Conservation (phyloP, 352 stramenopile species). For the Blastocystis sp. region DNA sequence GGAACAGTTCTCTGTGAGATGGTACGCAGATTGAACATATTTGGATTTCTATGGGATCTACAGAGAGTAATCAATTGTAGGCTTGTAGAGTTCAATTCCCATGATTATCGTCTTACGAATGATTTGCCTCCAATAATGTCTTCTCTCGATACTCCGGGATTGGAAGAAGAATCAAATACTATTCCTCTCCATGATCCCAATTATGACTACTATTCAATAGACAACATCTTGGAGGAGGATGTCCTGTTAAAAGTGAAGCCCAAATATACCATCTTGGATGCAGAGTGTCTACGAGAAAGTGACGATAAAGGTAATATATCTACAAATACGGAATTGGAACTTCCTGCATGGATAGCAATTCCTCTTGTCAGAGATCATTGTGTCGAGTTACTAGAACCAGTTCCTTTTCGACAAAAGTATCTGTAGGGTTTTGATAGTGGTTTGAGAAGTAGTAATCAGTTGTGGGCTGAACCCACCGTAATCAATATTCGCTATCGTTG, state of each 20-base stretch:
- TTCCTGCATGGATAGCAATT: background rate
- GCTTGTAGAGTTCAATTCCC: background rate
- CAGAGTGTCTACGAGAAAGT: background rate
- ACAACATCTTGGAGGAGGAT: slow-evolving; percentile 29
- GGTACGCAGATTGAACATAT: background rate
- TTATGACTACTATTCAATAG: slow-evolving; percentile 43
- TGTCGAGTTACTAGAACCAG: background rate
- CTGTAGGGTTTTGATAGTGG: background rate
- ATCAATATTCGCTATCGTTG: background rate
- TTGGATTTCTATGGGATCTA: background rate
- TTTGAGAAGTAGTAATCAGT: background rate
- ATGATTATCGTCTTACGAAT: background rate
- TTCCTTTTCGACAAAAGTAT: background rate
- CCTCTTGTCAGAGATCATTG: background rate
- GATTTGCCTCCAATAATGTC: slow-evolving; percentile 15
- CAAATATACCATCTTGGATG: background rate
- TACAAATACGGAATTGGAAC: background rate
- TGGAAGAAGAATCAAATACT: background rate
- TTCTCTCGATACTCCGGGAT: background rate
- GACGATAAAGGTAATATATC: background rate
- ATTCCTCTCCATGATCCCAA: slow-evolving; percentile 2
- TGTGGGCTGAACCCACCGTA: slow-evolving; percentile 11
- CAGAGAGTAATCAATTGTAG: background rate
- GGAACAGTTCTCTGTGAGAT: slow-evolving; percentile 18
- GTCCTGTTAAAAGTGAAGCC: slow-evolving; percentile 9